Evolutionary conservation across 768 basidiomycete genomes (phyloP).

Genomic region (Mycena kentingensis): DNA sequence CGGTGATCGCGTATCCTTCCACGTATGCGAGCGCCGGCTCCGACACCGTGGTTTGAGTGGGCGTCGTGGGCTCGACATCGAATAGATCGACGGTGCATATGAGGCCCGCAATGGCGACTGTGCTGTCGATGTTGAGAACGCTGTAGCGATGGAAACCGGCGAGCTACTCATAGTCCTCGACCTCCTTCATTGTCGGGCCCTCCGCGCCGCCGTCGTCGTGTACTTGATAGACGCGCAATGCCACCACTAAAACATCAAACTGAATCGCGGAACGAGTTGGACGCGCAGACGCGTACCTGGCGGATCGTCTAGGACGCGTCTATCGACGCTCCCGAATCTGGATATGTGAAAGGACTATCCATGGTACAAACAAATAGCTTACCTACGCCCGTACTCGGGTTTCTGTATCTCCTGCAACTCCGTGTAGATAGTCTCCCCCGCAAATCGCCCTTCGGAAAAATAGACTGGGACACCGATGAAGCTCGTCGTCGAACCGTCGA

Average conservation of each 20-base stretch:
- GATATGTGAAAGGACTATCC: not conserved
- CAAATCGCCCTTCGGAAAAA: constrained; percentile 57
- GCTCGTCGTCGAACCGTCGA: not conserved
- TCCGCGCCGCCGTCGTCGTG: constrained; percentile 39
- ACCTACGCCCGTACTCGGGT: constrained; percentile 70
- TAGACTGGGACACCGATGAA: constrained; percentile 43
- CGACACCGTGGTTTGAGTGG: no score
- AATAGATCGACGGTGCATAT: constrained; percentile 76
- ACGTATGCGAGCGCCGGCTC: not conserved
- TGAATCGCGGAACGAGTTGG: not conserved
- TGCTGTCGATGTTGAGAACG: constrained; percentile 35
- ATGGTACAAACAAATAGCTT: constrained; percentile 17
- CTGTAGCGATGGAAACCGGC: not conserved
- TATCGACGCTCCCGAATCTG: constrained; percentile 63
- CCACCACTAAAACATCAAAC: constrained; percentile 26
- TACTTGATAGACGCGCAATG: constrained; percentile 54
- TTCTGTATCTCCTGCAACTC: constrained; percentile 65
- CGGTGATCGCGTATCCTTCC: constrained; percentile 2
- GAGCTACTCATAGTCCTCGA: constrained; percentile 51
- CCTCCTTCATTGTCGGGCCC: constrained; percentile 46
- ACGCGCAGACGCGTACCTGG: constrained; percentile 41
- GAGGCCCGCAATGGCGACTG: constrained; percentile 57
- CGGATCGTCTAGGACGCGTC: constrained; percentile 70
- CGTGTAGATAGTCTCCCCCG: constrained; percentile 48
- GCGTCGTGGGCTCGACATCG: constrained; percentile 4